Evolutionary conservation across 192 early-diverging fungal species (phyloP).

Genomic region (Coemansia sp.): DNA sequence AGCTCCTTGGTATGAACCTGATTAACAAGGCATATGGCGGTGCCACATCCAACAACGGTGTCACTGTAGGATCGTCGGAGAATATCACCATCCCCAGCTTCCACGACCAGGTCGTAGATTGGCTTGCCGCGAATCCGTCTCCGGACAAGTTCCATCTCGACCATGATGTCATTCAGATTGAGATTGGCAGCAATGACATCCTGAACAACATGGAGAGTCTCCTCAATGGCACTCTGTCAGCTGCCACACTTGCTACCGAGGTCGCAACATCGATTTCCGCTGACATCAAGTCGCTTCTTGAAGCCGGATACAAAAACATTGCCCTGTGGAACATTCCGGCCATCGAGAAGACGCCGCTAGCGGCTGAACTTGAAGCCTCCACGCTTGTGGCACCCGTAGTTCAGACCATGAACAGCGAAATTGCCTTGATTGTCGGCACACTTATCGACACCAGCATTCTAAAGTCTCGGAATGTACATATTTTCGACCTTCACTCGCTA

Average conservation of each 20-base stretch:
- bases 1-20: conserved; percentile 38
- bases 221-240: too few species aligned
- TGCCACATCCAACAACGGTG: conserved; percentile 45
- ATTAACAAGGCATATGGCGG: conserved; percentile 40
- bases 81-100: conserved; percentile 39
- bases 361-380: conserved; percentile 1
- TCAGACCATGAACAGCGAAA: conserved; percentile 19
- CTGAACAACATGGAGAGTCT: conserved; percentile 9
- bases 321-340: conserved; percentile 47
- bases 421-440: conserved; percentile 6
- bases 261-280: too few species aligned
- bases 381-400: conserved; percentile 16
- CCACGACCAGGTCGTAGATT: conserved; percentile 40
- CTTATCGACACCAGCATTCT: too few species aligned
- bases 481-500: too few species aligned
- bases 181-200: conserved; percentile 50
- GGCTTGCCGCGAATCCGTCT: conserved; percentile 24
- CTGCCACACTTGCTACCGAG: too few species aligned
- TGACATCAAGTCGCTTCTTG: conserved; percentile 23
- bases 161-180: conserved; percentile 40
- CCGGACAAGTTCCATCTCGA: conserved; percentile 32
- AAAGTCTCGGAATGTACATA: too few species aligned
- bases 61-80: conserved; percentile 20
- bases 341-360: conserved; percentile 27
- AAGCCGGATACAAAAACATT: conserved; percentile 48